Base-by-base conservation (phyloP, 176 grass and related monocot species). In the Dactylis glomerata region DNA sequence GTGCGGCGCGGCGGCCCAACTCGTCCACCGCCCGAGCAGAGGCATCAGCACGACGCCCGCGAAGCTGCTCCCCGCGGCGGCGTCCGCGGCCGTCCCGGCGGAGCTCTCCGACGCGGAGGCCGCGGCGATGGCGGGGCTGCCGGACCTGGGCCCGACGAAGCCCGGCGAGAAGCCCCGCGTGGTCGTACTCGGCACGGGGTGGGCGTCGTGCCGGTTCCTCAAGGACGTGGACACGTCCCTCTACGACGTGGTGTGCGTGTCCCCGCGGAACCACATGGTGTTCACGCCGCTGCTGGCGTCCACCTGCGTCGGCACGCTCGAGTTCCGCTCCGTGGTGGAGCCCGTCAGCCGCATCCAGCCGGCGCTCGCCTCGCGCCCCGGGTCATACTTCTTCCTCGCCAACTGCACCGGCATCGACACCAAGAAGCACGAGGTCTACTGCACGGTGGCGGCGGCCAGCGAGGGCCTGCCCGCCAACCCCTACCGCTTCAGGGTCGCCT, bases 191-290 rank as follows among this genome's bases (percentile, higher is more conserved):
- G 89, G 93, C 72, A 95, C 96, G 1, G 96, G 96, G 62, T 95
- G 96, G 93, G 96, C 89, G 75, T 89, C 88, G 56, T 95, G 96
- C 89, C 85, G 93, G 40, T 93, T 98, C 46, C 84, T 98, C 71
- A 98, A 93, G 82, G 93, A 94, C 41, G 78, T 98, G 52, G 85
- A 95, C 89, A 95, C 91, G 16, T 63, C 85, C 51, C 76, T 68
- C 22, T 98, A 95, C 82, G 91, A 95, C 85, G 89, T 95, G 6
- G 96, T 98, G 55, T 98, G 96, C 88, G 75, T 98, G 47, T 98
- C 96, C 6, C 96, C 96, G 31, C 79, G 96, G 63, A 98, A 98
- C 82, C 93, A 98, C 86, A 98, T 98, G 93, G 96, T 95, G 82
- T 98, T 98, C 82, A 98, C 93, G 66, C 93, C 96, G 75, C 86